phyloP scores from a whole-genome alignment of 2,329 filamentous ascomycete species.

The Aspergillus arachidicola region DNA sequence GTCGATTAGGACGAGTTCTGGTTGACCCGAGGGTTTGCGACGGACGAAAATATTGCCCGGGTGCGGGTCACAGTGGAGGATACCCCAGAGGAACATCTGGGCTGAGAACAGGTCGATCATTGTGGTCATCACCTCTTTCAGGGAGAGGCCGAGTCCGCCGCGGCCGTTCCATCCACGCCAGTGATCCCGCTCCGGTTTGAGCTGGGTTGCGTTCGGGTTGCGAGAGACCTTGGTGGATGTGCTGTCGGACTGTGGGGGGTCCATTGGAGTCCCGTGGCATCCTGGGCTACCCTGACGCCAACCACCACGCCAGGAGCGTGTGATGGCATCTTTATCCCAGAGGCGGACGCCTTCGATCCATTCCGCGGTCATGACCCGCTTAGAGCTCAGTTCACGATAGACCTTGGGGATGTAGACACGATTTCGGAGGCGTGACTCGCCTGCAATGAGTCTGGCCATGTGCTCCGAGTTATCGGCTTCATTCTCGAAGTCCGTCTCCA shows the following conservation, averaged over 20 bases:
- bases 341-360: constrained; percentile 95
- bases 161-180: constrained; percentile 74
- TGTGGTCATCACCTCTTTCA: constrained; percentile 90
- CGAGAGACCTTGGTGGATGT: constrained; percentile 48
- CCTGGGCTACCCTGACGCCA: constrained; percentile 77
- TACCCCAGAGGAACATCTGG: constrained; percentile 96
- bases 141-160: constrained; percentile 80
- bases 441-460: constrained; percentile 76
- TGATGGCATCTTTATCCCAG: constrained; percentile 87
- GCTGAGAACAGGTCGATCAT: constrained; percentile 97
- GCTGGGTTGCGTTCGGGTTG: constrained; percentile 46
- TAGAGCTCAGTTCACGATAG: constrained; percentile 79
- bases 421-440: constrained; percentile 73
- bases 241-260: constrained; percentile 53
- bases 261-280: constrained; percentile 67
- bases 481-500: constrained; percentile 93
- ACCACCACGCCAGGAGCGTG: constrained; percentile 75
- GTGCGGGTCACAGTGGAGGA: constrained; percentile 95
- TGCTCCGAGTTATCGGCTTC: constrained; percentile 85
- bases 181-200: constrained; percentile 78
- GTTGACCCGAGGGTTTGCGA: constrained; percentile 74
- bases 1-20: constrained; percentile 93
- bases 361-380: constrained; percentile 86
- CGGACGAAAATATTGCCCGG: constrained; percentile 97
- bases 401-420: constrained; percentile 87